phyloP scores from a whole-genome alignment of 805 yeast species.

The Candida fluviatilis region DNA sequence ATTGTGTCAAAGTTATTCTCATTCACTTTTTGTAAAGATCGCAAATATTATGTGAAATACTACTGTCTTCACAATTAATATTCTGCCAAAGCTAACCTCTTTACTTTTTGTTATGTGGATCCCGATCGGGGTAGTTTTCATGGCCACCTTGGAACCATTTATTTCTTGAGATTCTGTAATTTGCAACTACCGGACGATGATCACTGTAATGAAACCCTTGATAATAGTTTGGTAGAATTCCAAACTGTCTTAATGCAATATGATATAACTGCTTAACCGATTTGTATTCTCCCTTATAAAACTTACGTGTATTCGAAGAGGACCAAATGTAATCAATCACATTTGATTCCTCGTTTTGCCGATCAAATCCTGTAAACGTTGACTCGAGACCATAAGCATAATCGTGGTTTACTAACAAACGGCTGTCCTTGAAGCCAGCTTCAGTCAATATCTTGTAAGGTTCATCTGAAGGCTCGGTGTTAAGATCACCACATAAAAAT shows the following conservation, averaged over 20 bases:
- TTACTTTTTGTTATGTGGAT: neutral
- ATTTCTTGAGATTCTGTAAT: constrained; percentile 8
- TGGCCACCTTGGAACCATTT: neutral
- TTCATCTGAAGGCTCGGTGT: constrained; percentile 38
- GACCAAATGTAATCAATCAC: constrained; percentile 47
- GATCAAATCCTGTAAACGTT: constrained; percentile 50
- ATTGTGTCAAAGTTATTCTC: too few relatives aligned
- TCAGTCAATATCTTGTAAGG: constrained; percentile 36
- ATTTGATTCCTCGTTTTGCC: constrained; percentile 17
- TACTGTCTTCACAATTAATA: too few relatives aligned
- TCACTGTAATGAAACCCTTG: constrained; percentile 33
- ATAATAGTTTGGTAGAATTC: constrained; percentile 34
- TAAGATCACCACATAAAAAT: constrained; percentile 41
- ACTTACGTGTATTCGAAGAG: constrained; percentile 19
- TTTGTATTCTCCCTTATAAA: constrained; percentile 6
- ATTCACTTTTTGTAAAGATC: too few relatives aligned
- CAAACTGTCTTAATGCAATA: constrained; percentile 32
- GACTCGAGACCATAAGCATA: constrained; percentile 38
- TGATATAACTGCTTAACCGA: constrained; percentile 13
- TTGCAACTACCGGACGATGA: constrained; percentile 35
- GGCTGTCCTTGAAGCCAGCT: constrained; percentile 37
- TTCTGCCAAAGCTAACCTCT: too few relatives aligned
- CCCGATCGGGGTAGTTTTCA: neutral
- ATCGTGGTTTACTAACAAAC: constrained; percentile 20
- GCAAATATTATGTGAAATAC: too few relatives aligned